Evolutionary conservation across 176 grass and related monocot genomes (phyloP), one percentile per base, ranked within the genome.

Genomic region (Elymus sibiricus): DNA sequence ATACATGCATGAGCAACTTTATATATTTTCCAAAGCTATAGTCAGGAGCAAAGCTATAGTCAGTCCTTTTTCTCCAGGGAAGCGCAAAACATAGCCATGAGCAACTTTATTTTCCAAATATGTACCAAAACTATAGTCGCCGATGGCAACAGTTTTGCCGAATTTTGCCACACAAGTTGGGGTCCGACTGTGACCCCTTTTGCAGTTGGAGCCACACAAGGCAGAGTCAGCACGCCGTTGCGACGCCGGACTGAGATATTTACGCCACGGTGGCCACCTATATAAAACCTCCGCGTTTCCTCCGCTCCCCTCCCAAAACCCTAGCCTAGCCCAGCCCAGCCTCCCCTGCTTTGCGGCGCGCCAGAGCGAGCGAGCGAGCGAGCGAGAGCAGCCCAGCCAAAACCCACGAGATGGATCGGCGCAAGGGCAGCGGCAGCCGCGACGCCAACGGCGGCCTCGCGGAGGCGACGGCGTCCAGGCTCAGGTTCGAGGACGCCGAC

Each of bases 391-490:
- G 14, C 3, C 65, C 8, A 27, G 29, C 62, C 59, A 4, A 59
- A 7, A 39, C 0, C 1, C 31, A 5, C 71, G 42, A 67, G 34
- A 89, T 92, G 90, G 83, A 88, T 81, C 79, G 37, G 79, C 56
- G 83, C 72, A 89, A 75, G 72, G 83, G 64, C 9, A 13, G 61
- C 24, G 16, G 69, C 28, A 65, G 69, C 78, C 77, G 76, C 69
- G 82, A 88, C 24, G 76, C 77, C 74, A 88, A 87, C 87, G 92
- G 89, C 22, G 84, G 89, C 27, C 72, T 88, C 27, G 81, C 72
- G 8, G 89, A 82, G 87, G 87, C 93, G 47, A 90, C 85, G 91
- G 85, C 87, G 39, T 90, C 84, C 55, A 74, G 88, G 76, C 76
- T 78, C 69, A 81, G 64, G 83, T 74, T 92, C 64, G 84, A 35